These are phyloP conservation scores for Mortierella alpina DNA, from an alignment of 192 early-diverging fungal genomes.

Conservation along the genomic window DNA sequence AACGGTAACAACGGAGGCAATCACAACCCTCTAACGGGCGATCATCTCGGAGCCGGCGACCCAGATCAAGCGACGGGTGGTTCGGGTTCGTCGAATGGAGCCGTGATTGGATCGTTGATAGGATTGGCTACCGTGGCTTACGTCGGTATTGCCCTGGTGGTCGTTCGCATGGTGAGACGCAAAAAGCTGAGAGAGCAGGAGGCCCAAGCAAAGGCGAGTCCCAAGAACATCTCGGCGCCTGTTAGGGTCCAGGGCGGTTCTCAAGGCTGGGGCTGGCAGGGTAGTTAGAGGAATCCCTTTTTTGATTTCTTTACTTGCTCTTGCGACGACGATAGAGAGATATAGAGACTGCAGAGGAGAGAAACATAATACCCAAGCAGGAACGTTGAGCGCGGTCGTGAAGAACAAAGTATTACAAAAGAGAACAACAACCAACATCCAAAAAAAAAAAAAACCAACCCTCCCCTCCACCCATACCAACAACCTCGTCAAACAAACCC, in stretches of 20 bases:
- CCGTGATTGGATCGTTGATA: conserved; percentile 23
- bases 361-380: too few relatives aligned
- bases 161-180: conserved; percentile 5
- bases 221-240: conserved; percentile 24
- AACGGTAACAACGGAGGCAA: background rate
- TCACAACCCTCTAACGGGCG: background rate
- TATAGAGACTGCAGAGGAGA: too few relatives aligned
- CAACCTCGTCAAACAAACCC: too few relatives aligned
- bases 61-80: conserved; percentile 30
- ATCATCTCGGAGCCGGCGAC: background rate
- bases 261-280: conserved; percentile 42
- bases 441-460: background rate
- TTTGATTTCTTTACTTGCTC: too few relatives aligned
- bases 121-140: conserved; percentile 27
- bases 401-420: too few relatives aligned
- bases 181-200: conserved; percentile 22
- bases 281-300: too few relatives aligned
- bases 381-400: too few relatives aligned
- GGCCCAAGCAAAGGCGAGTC: background rate
- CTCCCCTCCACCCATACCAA: too few relatives aligned
- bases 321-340: too few relatives aligned
- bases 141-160: conserved; percentile 34
- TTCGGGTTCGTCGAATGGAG: background rate
- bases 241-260: conserved; percentile 5
- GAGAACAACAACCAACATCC: background rate